Percentiles rank a stretch among this genome's conserved stretches.
Evolutionary conservation across 345 rosid genomes (phyloP).

Genomic region (Bretschneidera sinensis): DNA sequence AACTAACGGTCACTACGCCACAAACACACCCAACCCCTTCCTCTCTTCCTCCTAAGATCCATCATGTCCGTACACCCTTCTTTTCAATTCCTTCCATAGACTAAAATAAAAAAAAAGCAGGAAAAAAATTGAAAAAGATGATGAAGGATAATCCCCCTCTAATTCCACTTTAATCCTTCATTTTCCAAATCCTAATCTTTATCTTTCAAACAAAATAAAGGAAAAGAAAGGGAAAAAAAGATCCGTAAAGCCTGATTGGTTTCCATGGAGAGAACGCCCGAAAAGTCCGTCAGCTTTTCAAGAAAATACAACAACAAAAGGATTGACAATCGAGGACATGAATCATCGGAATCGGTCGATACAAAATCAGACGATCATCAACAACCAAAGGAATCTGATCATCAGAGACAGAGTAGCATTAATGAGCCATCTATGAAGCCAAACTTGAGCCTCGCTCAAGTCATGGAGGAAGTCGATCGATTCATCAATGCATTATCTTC

Average conservation of each 20-base stretch:
- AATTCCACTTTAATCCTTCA: constrained; percentile 17
- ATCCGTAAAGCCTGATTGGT: neutral
- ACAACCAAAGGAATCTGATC: neutral
- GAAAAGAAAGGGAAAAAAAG: neutral
- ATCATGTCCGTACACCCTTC: neutral
- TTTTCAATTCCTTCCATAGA: constrained; percentile 15
- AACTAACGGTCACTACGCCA: neutral
- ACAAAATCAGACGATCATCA: neutral
- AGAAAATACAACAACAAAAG: constrained; percentile 14
- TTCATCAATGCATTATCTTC: constrained; percentile 29
- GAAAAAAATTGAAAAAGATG: neutral
- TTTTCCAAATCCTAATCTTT: neutral
- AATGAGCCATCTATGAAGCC: constrained; percentile 2
- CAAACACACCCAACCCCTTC: neutral
- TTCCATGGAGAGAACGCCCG: constrained; percentile 21
- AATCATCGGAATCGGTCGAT: constrained; percentile 1
- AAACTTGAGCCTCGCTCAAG: constrained; percentile 18
- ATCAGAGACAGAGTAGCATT: neutral
- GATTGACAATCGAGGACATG: neutral
- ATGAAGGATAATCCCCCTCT: constrained; percentile 11
- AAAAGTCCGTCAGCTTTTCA: constrained; percentile 26
- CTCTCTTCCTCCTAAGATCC: too few species aligned
- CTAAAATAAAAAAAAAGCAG: constrained; percentile 11
- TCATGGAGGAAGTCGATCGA: constrained; percentile 41
- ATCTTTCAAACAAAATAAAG: too few species aligned